phyloP scores from a whole-genome alignment of 495 filamentous ascomycete species.

The Echria macrotheca region DNA sequence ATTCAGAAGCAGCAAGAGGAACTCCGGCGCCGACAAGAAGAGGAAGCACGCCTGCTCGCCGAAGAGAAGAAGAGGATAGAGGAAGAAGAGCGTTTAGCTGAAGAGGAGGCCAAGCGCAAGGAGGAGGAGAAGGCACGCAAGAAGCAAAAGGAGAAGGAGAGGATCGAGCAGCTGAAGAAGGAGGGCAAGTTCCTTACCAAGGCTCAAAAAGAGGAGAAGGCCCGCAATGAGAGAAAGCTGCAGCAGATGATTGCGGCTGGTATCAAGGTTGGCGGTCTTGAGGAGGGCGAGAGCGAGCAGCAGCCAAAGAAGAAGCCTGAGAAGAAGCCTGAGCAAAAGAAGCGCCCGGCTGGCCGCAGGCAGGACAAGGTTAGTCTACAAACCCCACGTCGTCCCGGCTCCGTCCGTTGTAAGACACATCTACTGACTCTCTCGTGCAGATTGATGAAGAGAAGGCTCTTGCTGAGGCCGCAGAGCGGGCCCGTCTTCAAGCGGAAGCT shows the following conservation, averaged over 20 bases:
- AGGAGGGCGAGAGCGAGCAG: conserved; percentile 46
- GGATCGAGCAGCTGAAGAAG: conserved; percentile 88
- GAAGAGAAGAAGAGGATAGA: conserved; percentile 70
- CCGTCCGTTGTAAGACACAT: too few species aligned
- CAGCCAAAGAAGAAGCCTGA: too few species aligned
- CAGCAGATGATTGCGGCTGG: conserved; percentile 93
- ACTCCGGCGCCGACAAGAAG: conserved; percentile 67
- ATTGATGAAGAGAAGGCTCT: conserved; percentile 64
- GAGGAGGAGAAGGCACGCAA: conserved; percentile 58
- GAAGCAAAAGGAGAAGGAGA: conserved; percentile 95
- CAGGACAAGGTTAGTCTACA: conserved; percentile 61
- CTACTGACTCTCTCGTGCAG: conserved; percentile 27
- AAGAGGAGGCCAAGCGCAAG: conserved; percentile 58
- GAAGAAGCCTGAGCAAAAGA: conserved; percentile 68
- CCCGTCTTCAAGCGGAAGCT: conserved; percentile 58
- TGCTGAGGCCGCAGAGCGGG: conserved; percentile 66
- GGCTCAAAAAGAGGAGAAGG: conserved; percentile 83
- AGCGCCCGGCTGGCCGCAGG: conserved; percentile 58
- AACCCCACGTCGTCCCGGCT: too few species aligned
- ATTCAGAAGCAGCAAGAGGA: conserved; percentile 92
- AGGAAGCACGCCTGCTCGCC: conserved; percentile 58
- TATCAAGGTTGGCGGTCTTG: conserved; percentile 71
- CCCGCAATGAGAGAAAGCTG: conserved; percentile 74
- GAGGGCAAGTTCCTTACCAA: conserved; percentile 95
- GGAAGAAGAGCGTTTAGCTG: conserved; percentile 60